A percentile compares a stretch with the other conserved stretches of the same genome.
Evolutionary conservation across 352 stramenopile species (phyloP).

Genomic region (Aphanomyces cochlioides): DNA sequence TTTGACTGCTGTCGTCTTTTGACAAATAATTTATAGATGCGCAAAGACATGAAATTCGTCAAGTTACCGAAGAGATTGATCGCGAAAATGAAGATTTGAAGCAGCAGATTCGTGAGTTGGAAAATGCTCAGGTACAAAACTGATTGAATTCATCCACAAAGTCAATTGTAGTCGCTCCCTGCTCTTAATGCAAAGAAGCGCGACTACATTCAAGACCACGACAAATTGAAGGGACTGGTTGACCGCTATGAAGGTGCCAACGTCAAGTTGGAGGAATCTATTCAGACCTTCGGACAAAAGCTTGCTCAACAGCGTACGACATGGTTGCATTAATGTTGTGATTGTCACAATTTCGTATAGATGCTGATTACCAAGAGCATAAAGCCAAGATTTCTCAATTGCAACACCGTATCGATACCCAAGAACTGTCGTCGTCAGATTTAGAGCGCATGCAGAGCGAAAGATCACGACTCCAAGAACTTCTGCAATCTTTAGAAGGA

Average conservation of each 20-base stretch:
- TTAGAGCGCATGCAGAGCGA: constrained; percentile 54
- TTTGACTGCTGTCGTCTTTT: neutral
- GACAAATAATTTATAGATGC: constrained; percentile 1
- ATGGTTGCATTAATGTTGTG: neutral
- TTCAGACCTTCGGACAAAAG: constrained; percentile 6
- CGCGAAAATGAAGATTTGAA: constrained; percentile 60
- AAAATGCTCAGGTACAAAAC: constrained; percentile 30
- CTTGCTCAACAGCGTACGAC: constrained; percentile 4
- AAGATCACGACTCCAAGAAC: constrained; percentile 67
- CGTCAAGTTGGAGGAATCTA: neutral
- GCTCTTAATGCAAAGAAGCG: constrained; percentile 20
- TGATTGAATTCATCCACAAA: neutral
- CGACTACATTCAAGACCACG: constrained; percentile 6
- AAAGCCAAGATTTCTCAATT: constrained; percentile 42
- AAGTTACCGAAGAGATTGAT: constrained; percentile 51
- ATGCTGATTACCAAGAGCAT: constrained; percentile 7
- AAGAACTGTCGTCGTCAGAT: constrained; percentile 44
- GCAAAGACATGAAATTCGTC: constrained; percentile 28
- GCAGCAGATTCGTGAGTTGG: constrained; percentile 59
- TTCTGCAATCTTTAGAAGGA: constrained; percentile 59
- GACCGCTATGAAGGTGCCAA: constrained; percentile 6
- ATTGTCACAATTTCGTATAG: neutral
- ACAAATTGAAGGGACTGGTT: constrained; percentile 13
- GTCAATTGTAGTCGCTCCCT: neutral
- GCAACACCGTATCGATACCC: constrained; percentile 62